These are phyloP conservation scores for Sugiyamaella qingdaonensis DNA, from an alignment of 805 yeast species.

Conservation along the genomic window DNA sequence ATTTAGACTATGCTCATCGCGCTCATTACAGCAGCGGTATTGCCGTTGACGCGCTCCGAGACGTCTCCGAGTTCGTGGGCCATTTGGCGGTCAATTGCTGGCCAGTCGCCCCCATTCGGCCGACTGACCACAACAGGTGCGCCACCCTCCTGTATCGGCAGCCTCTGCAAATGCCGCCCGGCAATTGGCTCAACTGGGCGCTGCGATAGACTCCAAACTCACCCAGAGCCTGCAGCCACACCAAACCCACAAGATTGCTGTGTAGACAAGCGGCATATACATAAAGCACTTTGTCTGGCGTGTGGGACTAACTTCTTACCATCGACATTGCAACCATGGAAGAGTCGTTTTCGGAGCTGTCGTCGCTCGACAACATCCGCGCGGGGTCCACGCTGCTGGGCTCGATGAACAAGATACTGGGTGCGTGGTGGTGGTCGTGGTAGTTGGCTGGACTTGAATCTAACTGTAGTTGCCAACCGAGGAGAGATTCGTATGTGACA, in stretches of 20 bases:
- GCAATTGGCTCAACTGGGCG: not conserved
- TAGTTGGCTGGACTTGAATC: not conserved
- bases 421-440: slow-evolving; percentile 17
- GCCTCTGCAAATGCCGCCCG: not conserved
- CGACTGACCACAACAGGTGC: not conserved
- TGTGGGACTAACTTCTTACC: slow-evolving; percentile 4
- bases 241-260: slow-evolving; percentile 4
- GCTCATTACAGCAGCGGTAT: too few relatives aligned
- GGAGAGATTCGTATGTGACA: slow-evolving; percentile 38
- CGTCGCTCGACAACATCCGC: slow-evolving; percentile 35
- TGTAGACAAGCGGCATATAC: not conserved
- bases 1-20: not conserved
- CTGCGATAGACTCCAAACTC: not conserved
- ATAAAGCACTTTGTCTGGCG: slow-evolving; percentile 1
- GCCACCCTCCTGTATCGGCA: not conserved
- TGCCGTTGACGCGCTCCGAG: too few relatives aligned
- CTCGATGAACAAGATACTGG: slow-evolving; percentile 46
- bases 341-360: slow-evolving; percentile 30
- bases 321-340: slow-evolving; percentile 19
- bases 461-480: slow-evolving; percentile 34
- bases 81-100: too few relatives aligned
- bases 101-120: too few relatives aligned
- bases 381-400: slow-evolving; percentile 43
- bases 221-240: not conserved
- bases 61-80: too few relatives aligned